These are phyloP conservation scores for Aureoboletus auriporus DNA, from an alignment of 768 basidiomycete species.

Conservation along the genomic window DNA sequence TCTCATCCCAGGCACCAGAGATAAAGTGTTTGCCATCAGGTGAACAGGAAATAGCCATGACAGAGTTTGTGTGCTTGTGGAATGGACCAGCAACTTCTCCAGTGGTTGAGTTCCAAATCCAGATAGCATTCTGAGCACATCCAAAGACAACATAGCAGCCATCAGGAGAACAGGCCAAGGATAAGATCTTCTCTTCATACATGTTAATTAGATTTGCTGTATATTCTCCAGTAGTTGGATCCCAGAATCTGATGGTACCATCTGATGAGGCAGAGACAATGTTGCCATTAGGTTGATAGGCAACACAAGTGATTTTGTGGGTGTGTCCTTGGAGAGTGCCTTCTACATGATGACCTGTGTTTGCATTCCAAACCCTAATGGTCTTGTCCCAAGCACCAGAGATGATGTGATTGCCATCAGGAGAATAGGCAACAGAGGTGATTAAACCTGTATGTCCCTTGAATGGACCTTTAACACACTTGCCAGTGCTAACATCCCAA, in stretches of 20 bases:
- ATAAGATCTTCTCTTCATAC: constrained; percentile 13
- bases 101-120: constrained; percentile 8
- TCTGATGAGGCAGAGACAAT: constrained; percentile 20
- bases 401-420: constrained; percentile 12
- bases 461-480: constrained; percentile 12
- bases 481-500: constrained; percentile 15
- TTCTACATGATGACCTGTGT: neutral
- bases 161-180: constrained; percentile 23
- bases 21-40: constrained; percentile 16
- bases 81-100: constrained; percentile 2
- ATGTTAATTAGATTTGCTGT: constrained; percentile 15
- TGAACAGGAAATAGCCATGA: constrained; percentile 11
- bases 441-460: constrained; percentile 12
- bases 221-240: constrained; percentile 10
- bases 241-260: constrained; percentile 22
- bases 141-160: constrained; percentile 9
- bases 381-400: constrained; percentile 16
- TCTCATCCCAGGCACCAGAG: constrained; percentile 5
- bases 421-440: constrained; percentile 9
- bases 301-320: constrained; percentile 1
- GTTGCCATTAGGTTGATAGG: constrained; percentile 14
- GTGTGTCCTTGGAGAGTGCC: constrained; percentile 3
- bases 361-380: constrained; percentile 16
- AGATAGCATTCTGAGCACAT: constrained; percentile 5
- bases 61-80: neutral